Percentiles rank a stretch among this genome's conserved stretches.
These are phyloP conservation scores for Benincasa hispida DNA, from an alignment of 306 rosid species.

Conservation along the genomic window DNA sequence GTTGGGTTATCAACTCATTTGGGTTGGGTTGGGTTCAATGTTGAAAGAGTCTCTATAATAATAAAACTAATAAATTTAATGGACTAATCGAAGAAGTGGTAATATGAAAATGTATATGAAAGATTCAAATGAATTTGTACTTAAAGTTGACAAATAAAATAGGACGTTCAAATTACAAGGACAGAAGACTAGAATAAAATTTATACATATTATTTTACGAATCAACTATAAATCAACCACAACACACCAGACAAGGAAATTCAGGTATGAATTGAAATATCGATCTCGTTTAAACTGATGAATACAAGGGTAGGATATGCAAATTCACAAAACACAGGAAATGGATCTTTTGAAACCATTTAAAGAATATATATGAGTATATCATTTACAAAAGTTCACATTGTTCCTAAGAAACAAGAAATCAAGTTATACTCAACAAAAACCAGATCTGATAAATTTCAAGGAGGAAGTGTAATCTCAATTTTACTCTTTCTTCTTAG, in stretches of 20 bases:
- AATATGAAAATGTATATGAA: not conserved
- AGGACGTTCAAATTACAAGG: not conserved
- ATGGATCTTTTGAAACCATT: not conserved
- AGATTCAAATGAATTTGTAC: not conserved
- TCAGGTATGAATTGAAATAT: constrained; percentile 11
- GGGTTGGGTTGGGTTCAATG: too few relatives aligned
- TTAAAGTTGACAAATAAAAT: not conserved
- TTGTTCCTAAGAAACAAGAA: constrained; percentile 11
- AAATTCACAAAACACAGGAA: not conserved
- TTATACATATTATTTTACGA: not conserved
- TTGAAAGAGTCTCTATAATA: too few relatives aligned
- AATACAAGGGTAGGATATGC: not conserved
- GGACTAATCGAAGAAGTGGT: too few relatives aligned
- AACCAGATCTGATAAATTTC: constrained; percentile 17
- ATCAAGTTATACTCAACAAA: constrained; percentile 20
- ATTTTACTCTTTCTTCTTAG: too few relatives aligned
- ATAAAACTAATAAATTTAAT: too few relatives aligned
- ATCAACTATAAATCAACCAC: constrained; percentile 21
- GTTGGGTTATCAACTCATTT: too few relatives aligned
- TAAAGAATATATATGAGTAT: not conserved
- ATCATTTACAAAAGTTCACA: not conserved
- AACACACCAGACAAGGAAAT: constrained; percentile 23
- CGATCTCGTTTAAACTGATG: not conserved
- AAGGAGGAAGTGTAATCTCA: constrained; percentile 31
- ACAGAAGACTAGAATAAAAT: not conserved